Evolutionary conservation across 208 protist genomes (phyloP), one percentile per base, ranked within the genome.

Genomic region (Crithidia bombi): DNA sequence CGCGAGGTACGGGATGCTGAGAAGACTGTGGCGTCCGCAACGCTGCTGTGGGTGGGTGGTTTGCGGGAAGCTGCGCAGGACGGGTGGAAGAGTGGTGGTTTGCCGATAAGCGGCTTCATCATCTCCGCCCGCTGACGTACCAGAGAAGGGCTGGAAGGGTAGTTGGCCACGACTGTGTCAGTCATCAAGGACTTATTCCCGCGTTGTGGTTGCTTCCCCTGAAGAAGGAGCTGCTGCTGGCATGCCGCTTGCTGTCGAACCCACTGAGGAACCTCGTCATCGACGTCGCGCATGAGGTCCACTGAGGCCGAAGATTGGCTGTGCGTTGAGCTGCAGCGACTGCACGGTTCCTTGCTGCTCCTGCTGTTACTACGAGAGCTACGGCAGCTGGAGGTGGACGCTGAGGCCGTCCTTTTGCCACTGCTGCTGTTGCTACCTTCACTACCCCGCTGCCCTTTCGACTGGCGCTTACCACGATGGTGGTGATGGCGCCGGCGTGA

Each of bases 181-280:
- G 33, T 1, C 30, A 15, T 7, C 33, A 58, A n/a, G 17, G 43
- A 10, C 5, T 10, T 6, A 19, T 19, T 19, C 5, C 43, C 43
- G 38, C 38, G 38, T 14, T 32, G 32, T 9, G 25, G 21, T 46
- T 54, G 59, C 59, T 30, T 19, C 25, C 44, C 41, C 10, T 43
- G 50, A n/a, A n/a, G n/a, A n/a, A n/a, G n/a, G n/a, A n/a, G n/a
- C 19, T 59, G 69, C 23, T 50, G 50, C 11, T 68, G 54, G 19
- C 49, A 36, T 33, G 55, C 62, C 26, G 68, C 54, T 19, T 65
- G 61, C 35, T 72, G 63, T 10, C 49, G 46, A 19, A 76, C 51
- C 74, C 69, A 73, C 54, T 21, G 66, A 17, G 58, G 68, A 9
- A 79, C 74, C 7, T 73, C 73, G 33, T 72, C 73, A 30, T 79